Evolutionary conservation across 176 grass and related monocot genomes (phyloP).

Genomic region (Eleusine coracana): DNA sequence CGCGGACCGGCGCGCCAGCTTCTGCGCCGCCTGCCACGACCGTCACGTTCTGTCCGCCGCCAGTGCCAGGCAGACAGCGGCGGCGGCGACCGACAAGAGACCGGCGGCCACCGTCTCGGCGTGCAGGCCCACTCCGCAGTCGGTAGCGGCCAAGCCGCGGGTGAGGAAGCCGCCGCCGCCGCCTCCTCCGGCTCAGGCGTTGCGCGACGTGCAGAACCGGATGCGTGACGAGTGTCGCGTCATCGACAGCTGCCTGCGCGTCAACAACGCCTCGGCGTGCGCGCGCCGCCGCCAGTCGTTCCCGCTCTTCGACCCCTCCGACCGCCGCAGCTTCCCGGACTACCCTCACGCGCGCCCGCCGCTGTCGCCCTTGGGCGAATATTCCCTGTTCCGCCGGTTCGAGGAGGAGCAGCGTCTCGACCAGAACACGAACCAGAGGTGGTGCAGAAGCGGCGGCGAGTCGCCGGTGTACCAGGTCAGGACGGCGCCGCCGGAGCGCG

Average conservation of each 20-base stretch:
- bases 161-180: neutral
- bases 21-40: constrained; percentile 66
- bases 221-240: constrained; percentile 67
- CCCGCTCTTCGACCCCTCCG: constrained; percentile 76
- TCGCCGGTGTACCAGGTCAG: constrained; percentile 66
- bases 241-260: constrained; percentile 66
- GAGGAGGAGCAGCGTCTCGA: constrained; percentile 4
- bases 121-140: neutral
- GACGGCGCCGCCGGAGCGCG: constrained; percentile 19
- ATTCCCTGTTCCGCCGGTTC: neutral
- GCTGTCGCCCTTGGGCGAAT: neutral
- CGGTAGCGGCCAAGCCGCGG: neutral
- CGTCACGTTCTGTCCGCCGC: neutral
- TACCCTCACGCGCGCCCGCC: constrained; percentile 58
- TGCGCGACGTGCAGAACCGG: constrained; percentile 61
- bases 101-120: neutral
- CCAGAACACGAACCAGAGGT: neutral
- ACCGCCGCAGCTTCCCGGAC: constrained; percentile 33
- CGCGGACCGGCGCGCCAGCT: constrained; percentile 42
- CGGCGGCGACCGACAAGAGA: constrained; percentile 19
- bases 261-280: constrained; percentile 28
- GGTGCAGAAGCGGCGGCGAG: constrained; percentile 40
- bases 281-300: constrained; percentile 48
- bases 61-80: neutral
- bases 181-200: constrained; percentile 3